Evolutionary conservation across 2,329 filamentous ascomycete genomes (phyloP).

Genomic region (Rhynchosporium graminicola): DNA sequence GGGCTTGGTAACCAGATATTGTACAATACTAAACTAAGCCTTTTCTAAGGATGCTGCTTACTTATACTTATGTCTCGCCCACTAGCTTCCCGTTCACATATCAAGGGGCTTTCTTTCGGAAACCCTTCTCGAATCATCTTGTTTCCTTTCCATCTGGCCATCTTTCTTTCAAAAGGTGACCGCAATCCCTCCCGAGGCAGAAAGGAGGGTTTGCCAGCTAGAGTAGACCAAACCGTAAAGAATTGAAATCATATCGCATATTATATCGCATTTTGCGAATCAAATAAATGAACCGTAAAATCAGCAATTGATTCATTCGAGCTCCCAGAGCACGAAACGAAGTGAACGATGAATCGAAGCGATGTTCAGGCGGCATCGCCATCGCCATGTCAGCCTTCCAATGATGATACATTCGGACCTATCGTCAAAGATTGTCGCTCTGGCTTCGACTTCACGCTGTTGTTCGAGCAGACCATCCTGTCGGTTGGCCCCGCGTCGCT

Average conservation of each 20-base stretch:
- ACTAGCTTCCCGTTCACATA: not conserved
- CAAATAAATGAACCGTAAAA: not conserved
- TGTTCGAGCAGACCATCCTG: constrained; percentile 28
- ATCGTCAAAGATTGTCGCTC: constrained; percentile 26
- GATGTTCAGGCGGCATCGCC: constrained; percentile 16
- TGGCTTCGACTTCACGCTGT: constrained; percentile 30
- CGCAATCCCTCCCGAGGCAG: not conserved
- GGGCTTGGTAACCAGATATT: no score
- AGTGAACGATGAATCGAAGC: constrained; percentile 8
- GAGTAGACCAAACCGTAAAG: constrained; percentile 3
- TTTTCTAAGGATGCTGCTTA: no score
- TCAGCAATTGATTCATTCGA: not conserved
- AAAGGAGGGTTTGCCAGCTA: not conserved
- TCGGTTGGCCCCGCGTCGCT: constrained; percentile 23
- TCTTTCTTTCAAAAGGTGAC: no score
- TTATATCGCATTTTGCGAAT: constrained; percentile 9
- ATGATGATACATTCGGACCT: constrained; percentile 26
- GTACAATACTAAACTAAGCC: no score
- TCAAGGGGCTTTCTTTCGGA: not conserved
- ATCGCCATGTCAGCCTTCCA: constrained; percentile 19
- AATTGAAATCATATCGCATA: constrained; percentile 4
- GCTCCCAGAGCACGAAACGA: not conserved
- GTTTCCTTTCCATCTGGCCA: not conserved
- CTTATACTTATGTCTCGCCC: not conserved
- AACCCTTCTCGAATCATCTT: not conserved